Evolutionary conservation across 2,329 filamentous ascomycete species (phyloP).

Genomic region (Cucurbitaria berberidis): DNA sequence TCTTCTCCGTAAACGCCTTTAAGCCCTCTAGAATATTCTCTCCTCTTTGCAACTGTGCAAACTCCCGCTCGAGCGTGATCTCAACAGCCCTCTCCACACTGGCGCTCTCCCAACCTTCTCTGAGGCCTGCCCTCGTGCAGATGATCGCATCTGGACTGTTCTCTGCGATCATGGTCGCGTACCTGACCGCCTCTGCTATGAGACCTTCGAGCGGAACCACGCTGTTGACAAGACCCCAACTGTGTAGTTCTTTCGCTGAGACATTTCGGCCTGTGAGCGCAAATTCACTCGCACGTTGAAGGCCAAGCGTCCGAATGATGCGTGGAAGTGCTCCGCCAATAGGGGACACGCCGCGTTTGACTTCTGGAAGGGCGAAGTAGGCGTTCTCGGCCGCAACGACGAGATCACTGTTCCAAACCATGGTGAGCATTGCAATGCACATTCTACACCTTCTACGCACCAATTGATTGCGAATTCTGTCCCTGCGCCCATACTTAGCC

Average conservation of each 20-base stretch:
- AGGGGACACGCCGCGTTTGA: slow-evolving; percentile 32
- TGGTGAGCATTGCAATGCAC: background rate
- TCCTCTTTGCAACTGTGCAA: slow-evolving; percentile 55
- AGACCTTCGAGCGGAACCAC: slow-evolving; percentile 26
- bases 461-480: slow-evolving; percentile 35
- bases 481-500: slow-evolving; percentile 41
- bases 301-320: slow-evolving; percentile 32
- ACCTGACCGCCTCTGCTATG: slow-evolving; percentile 23
- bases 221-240: slow-evolving; percentile 36
- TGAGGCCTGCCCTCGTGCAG: slow-evolving; percentile 23
- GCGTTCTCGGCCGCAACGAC: slow-evolving; percentile 32
- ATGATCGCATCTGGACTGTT: slow-evolving; percentile 37
- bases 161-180: slow-evolving; percentile 25
- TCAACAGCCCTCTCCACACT: slow-evolving; percentile 27
- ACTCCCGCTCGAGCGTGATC: slow-evolving; percentile 31
- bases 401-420: slow-evolving; percentile 16
- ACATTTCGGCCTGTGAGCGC: slow-evolving; percentile 31
- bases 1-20: slow-evolving; percentile 46
- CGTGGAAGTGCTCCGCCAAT: slow-evolving; percentile 34
- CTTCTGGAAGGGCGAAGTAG: slow-evolving; percentile 34
- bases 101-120: slow-evolving; percentile 31
- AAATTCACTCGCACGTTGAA: slow-evolving; percentile 35
- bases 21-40: slow-evolving; percentile 48
- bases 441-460: background rate
- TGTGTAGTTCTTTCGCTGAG: slow-evolving; percentile 21